A percentile compares a stretch with the other conserved stretches of the same genome.
Evolutionary conservation across 768 basidiomycete species (phyloP).

Genomic region (Coprinopsis strossmayeri): DNA sequence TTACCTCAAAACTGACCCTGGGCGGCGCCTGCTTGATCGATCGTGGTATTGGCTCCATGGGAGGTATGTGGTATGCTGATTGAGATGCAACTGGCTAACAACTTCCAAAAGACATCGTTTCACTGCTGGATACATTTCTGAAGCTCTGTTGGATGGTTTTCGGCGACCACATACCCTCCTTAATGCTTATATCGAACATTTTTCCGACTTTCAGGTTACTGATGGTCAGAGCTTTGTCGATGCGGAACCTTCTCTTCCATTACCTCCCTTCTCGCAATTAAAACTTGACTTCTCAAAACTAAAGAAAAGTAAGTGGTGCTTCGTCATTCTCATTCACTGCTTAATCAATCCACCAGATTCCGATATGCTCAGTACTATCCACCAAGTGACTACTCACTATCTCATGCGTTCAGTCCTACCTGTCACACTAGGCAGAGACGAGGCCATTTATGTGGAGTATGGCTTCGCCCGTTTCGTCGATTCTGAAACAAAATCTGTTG

Average conservation of each 20-base stretch:
- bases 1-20: conserved; percentile 22
- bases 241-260: conserved; percentile 20
- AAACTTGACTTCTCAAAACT: conserved; percentile 36
- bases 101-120: conserved; percentile 32
- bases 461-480: conserved; percentile 40
- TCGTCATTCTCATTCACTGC: neutral
- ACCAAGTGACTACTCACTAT: conserved; percentile 31
- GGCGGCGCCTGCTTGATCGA: conserved; percentile 28
- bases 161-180: conserved; percentile 32
- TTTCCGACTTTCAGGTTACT: conserved; percentile 31
- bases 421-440: conserved; percentile 29
- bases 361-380: conserved; percentile 31
- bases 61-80: conserved; percentile 21
- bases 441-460: conserved; percentile 34
- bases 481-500: conserved; percentile 28
- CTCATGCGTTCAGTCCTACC: conserved; percentile 35
- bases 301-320: conserved; percentile 27
- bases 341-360: conserved; percentile 17
- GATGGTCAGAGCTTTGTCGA: conserved; percentile 27
- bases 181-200: conserved; percentile 34
- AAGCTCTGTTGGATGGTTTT: conserved; percentile 33
- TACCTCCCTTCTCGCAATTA: conserved; percentile 29
- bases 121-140: conserved; percentile 36
- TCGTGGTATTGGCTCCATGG: conserved; percentile 41
- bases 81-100: conserved; percentile 1